These are phyloP conservation scores for Citrullus mucosospermus DNA, from an alignment of 306 rosid species.

Conservation along the genomic window DNA sequence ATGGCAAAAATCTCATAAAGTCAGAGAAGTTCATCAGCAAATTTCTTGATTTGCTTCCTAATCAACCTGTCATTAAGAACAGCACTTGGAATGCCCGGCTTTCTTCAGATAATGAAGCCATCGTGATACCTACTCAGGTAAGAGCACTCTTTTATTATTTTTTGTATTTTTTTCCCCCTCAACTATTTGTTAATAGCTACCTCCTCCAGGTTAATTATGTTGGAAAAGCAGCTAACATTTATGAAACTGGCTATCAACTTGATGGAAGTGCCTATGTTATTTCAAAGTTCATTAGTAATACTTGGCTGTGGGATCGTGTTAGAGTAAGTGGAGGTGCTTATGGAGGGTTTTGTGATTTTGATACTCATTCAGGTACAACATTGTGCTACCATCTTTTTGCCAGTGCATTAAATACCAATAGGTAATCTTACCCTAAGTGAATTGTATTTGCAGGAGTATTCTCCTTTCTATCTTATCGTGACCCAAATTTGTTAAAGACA, in stretches of 20 bases:
- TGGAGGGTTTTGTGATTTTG: constrained; percentile 96
- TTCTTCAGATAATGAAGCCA: constrained; percentile 66
- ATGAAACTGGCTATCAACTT: constrained; percentile 69
- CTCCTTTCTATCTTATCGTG: constrained; percentile 92
- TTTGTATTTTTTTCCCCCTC: neutral
- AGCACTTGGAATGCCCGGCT: constrained; percentile 48
- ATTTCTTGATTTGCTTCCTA: constrained; percentile 72
- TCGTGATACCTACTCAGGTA: constrained; percentile 91
- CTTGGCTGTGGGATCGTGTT: constrained; percentile 99
- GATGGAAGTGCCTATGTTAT: constrained; percentile 89
- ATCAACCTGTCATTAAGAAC: constrained; percentile 32
- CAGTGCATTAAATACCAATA: constrained; percentile 5
- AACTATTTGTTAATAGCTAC: constrained; percentile 18
- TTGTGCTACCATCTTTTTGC: neutral
- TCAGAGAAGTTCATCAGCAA: constrained; percentile 46
- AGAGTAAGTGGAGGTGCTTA: constrained; percentile 98
- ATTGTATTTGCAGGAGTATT: constrained; percentile 50
- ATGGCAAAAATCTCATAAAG: constrained; percentile 45
- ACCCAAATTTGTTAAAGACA: constrained; percentile 91
- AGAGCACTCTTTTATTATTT: constrained; percentile 6
- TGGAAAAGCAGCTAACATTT: constrained; percentile 84
- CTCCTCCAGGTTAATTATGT: constrained; percentile 79
- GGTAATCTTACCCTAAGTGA: constrained; percentile 18
- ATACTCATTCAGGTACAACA: constrained; percentile 73
- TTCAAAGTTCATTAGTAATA: constrained; percentile 73